Conservation (phyloP, 2,329 filamentous ascomycete genomes). For the Sarocladiaceae sp. region DNA sequence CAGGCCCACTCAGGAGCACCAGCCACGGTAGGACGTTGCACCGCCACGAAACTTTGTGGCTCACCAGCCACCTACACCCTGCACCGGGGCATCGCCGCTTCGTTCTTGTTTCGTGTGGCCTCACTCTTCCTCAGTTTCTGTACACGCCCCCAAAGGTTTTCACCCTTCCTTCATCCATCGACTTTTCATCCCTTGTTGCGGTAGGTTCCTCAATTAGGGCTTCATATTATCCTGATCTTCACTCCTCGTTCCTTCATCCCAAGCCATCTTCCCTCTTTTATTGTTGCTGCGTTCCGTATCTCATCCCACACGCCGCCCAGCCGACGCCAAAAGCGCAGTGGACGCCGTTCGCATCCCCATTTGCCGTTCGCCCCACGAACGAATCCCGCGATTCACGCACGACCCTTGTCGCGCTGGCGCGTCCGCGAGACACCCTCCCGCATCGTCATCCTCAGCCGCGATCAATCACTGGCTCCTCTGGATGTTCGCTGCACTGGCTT, state of each 20-base stretch:
- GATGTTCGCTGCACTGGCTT: no score
- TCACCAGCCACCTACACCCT: background rate
- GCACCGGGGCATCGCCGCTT: background rate
- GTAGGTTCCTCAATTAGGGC: background rate
- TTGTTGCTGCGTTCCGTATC: background rate
- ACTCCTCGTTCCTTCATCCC: background rate
- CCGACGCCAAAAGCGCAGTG: slow-evolving; percentile 1
- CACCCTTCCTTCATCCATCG: background rate
- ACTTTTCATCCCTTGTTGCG: slow-evolving; percentile 1
- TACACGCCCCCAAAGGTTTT: slow-evolving; percentile 2
- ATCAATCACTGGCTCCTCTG: no score
- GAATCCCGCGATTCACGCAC: background rate
- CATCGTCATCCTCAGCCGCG: background rate
- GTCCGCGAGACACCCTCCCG: background rate
- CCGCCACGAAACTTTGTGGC: background rate
- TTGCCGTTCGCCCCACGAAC: slow-evolving; percentile 7
- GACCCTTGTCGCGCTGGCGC: slow-evolving; percentile 1
- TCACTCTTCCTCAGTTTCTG: background rate
- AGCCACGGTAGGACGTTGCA: background rate
- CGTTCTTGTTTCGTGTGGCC: background rate
- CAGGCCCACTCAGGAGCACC: background rate
- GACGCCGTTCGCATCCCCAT: slow-evolving; percentile 7
- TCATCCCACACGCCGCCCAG: background rate
- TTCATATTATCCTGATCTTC: background rate
- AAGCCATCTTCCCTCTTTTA: slow-evolving; percentile 1